Percentiles rank a stretch among this genome's conserved stretches.
Evolutionary conservation across 2,329 filamentous ascomycete genomes (phyloP).

Genomic region (Magnaporthiopsis rhizophila): DNA sequence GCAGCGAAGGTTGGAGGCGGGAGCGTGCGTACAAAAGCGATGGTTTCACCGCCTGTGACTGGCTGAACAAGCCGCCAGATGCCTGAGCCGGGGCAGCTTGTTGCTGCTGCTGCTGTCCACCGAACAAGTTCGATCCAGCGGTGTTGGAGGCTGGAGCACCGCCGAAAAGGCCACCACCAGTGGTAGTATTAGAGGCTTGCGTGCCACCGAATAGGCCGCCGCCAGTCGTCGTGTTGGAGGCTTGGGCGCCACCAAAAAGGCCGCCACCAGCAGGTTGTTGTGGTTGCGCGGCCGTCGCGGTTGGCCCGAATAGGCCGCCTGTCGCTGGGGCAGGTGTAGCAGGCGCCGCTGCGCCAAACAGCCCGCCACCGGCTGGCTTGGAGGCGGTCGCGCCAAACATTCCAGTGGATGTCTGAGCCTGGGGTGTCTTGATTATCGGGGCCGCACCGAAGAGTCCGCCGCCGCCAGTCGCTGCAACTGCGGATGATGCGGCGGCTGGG

Average conservation of each 20-base stretch:
- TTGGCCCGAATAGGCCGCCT: slow-evolving; percentile 14
- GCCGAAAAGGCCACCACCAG: slow-evolving; percentile 6
- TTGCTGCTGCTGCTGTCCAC: slow-evolving; percentile 12
- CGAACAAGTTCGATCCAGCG: slow-evolving; percentile 18
- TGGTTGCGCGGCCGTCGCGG: slow-evolving; percentile 13
- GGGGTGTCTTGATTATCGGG: slow-evolving; percentile 18
- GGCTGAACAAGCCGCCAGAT: slow-evolving; percentile 14
- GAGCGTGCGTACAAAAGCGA: slow-evolving; percentile 4
- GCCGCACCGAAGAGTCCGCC: slow-evolving; percentile 22
- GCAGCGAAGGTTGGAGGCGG: background rate
- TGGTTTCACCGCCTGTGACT: slow-evolving; percentile 20
- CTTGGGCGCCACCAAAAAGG: slow-evolving; percentile 5
- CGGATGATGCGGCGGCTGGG: slow-evolving; percentile 12
- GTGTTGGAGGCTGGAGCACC: slow-evolving; percentile 7
- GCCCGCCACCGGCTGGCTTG: slow-evolving; percentile 14
- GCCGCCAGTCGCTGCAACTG: slow-evolving; percentile 12
- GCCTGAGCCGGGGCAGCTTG: slow-evolving; percentile 11
- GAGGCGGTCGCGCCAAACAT: slow-evolving; percentile 21
- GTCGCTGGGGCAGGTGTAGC: slow-evolving; percentile 19
- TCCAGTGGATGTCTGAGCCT: slow-evolving; percentile 16
- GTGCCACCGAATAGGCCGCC: slow-evolving; percentile 6
- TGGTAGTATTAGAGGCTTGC: background rate
- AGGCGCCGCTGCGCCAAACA: slow-evolving; percentile 22
- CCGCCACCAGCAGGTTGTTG: slow-evolving; percentile 14
- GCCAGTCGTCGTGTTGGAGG: background rate